These are phyloP conservation scores for Xerocomus potaroensis DNA, from an alignment of 768 basidiomycete species.

Conservation along the genomic window DNA sequence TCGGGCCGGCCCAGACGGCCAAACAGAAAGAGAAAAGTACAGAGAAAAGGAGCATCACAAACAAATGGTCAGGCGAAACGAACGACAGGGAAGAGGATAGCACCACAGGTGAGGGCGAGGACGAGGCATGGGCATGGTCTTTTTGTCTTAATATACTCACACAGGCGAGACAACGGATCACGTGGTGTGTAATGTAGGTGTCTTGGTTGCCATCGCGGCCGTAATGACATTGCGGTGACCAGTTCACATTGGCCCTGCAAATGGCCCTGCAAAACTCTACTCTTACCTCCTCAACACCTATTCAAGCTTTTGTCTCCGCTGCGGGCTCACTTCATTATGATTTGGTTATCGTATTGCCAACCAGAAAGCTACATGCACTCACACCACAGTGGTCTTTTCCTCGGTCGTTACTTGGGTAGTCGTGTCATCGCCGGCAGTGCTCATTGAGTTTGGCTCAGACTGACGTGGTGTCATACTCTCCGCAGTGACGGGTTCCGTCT, in stretches of 20 bases:
- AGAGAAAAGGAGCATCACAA: slow-evolving; percentile 15
- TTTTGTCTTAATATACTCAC: too few species aligned
- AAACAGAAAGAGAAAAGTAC: slow-evolving; percentile 11
- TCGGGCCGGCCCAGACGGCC: slow-evolving; percentile 12
- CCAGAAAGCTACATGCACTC: slow-evolving; percentile 6
- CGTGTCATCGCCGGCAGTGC: slow-evolving; percentile 1
- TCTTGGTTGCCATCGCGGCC: background rate
- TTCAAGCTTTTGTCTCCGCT: slow-evolving; percentile 8
- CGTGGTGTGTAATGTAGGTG: background rate
- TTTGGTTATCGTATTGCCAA: slow-evolving; percentile 4
- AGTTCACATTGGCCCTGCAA: background rate
- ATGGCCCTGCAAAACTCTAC: slow-evolving; percentile 4
- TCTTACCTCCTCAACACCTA: slow-evolving; percentile 1
- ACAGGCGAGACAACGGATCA: too few species aligned
- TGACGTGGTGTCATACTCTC: background rate
- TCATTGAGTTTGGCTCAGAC: background rate
- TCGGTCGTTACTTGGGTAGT: slow-evolving; percentile 2
- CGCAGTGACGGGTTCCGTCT: background rate
- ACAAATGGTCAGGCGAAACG: slow-evolving; percentile 12
- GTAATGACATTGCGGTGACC: background rate
- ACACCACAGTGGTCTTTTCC: slow-evolving; percentile 13
- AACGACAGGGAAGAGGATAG: slow-evolving; percentile 17
- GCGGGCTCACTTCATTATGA: background rate
- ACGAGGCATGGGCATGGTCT: too few species aligned
- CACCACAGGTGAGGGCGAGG: background rate